Percentiles rank a stretch among this genome's conserved stretches.
Conservation (phyloP, 805 yeast species). For the Metschnikowia koreensis region DNA sequence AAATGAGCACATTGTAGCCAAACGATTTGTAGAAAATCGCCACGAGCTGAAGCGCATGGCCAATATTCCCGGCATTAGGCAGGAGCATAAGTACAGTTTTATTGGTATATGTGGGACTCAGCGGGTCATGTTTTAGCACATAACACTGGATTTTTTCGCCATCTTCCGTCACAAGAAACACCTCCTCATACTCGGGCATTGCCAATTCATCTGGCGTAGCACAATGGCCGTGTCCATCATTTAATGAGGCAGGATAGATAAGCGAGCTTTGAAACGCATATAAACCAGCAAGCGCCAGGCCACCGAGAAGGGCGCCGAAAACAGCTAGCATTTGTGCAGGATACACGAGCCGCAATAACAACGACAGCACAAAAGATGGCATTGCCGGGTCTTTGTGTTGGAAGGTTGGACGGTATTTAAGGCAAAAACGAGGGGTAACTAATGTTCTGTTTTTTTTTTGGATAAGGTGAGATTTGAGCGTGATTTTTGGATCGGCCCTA, state of each 20-base stretch:
- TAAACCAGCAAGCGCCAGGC: constrained; percentile 48
- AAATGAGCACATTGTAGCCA: constrained; percentile 75
- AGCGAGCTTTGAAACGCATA: constrained; percentile 62
- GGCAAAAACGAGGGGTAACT: too few relatives aligned
- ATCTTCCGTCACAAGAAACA: constrained; percentile 63
- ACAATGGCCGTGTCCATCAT: constrained; percentile 68
- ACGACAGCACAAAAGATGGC: constrained; percentile 5
- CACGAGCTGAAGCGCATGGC: constrained; percentile 82
- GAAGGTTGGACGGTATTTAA: too few relatives aligned
- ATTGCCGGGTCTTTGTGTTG: constrained; percentile 2
- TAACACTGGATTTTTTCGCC: constrained; percentile 67
- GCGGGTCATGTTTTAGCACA: constrained; percentile 50
- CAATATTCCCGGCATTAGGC: constrained; percentile 97
- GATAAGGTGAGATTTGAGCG: too few relatives aligned
- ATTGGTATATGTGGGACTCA: constrained; percentile 39
- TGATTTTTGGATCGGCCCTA: too few relatives aligned
- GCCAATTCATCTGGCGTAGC: constrained; percentile 74
- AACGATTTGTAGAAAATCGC: constrained; percentile 59
- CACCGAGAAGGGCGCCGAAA: constrained; percentile 44
- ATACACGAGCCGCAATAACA: constrained; percentile 12
- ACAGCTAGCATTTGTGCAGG: constrained; percentile 29
- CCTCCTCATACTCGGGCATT: constrained; percentile 57
- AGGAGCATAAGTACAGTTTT: constrained; percentile 76
- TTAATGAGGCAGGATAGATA: constrained; percentile 81
- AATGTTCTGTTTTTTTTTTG: too few relatives aligned